A percentile compares a stretch with the other conserved stretches of the same genome.
phyloP scores from a whole-genome alignment of 2,329 filamentous ascomycete genomes.

The Ophioceras dolichostomum region DNA sequence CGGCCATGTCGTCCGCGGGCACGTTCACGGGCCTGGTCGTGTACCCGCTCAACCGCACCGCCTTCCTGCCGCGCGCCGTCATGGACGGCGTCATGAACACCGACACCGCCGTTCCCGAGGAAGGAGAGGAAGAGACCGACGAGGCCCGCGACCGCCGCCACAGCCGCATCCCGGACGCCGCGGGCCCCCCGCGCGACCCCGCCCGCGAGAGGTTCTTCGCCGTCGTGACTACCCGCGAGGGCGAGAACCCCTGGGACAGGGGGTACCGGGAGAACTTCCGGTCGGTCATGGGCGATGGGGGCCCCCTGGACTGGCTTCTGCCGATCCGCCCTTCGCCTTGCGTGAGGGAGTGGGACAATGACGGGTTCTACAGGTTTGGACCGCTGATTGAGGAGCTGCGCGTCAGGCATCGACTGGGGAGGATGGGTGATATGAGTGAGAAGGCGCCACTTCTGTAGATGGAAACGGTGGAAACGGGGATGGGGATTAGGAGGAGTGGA shows the following conservation, averaged over 20 bases:
- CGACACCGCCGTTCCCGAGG: background rate
- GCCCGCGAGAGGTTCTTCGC: constrained; percentile 51
- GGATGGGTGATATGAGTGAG: background rate
- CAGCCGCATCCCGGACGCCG: background rate
- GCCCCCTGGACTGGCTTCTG: constrained; percentile 65
- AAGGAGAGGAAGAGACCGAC: constrained; percentile 2
- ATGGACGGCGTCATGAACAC: constrained; percentile 2
- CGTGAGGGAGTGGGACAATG: constrained; percentile 49
- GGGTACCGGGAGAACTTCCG: constrained; percentile 57
- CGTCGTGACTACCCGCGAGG: constrained; percentile 58
- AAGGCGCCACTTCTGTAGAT: background rate
- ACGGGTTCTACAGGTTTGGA: constrained; percentile 58
- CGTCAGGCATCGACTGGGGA: constrained; percentile 22
- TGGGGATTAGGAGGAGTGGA: too few species aligned
- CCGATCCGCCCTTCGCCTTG: constrained; percentile 68
- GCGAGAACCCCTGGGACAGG: constrained; percentile 80
- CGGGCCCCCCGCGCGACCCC: background rate
- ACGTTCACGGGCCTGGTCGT: constrained; percentile 2
- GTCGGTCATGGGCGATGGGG: constrained; percentile 61
- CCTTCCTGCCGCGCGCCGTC: background rate
- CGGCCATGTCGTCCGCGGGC: constrained; percentile 10
- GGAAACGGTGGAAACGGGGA: background rate
- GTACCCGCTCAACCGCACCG: constrained; percentile 8
- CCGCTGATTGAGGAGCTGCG: constrained; percentile 45
- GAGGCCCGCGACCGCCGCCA: background rate